Evolutionary conservation across 129 eudicot genomes (phyloP).

Genomic region (Silybum marianum): DNA sequence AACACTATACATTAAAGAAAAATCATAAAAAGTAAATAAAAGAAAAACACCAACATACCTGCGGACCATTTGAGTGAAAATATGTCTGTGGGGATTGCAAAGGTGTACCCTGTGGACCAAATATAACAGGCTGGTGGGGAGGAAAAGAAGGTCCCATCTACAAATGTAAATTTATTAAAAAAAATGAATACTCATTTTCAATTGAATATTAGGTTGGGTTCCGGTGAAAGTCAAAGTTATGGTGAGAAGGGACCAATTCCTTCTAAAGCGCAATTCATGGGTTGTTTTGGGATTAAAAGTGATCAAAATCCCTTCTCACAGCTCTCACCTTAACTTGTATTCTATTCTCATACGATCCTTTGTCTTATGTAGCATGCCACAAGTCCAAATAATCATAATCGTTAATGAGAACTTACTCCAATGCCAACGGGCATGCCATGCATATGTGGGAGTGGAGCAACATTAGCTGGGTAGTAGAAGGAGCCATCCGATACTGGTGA

Average conservation of each 20-base stretch:
- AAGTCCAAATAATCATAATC: not conserved
- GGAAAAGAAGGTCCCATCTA: slow-evolving; percentile 86
- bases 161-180: slow-evolving; percentile 13
- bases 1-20: not conserved
- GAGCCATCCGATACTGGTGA: slow-evolving; percentile 89
- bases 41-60: slow-evolving; percentile 44
- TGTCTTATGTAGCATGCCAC: not conserved
- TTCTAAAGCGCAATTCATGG: too few relatives aligned
- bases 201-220: not conserved
- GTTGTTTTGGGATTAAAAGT: too few relatives aligned
- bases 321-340: too few relatives aligned
- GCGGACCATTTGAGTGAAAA: slow-evolving; percentile 81
- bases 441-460: slow-evolving; percentile 63
- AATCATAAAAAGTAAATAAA: not conserved
- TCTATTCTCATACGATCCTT: too few relatives aligned
- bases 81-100: slow-evolving; percentile 68
- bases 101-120: slow-evolving; percentile 72
- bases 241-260: too few relatives aligned
- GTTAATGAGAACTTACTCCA: slow-evolving; percentile 62
- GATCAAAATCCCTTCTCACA: too few relatives aligned
- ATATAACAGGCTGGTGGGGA: slow-evolving; percentile 68
- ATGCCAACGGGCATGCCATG: slow-evolving; percentile 87
- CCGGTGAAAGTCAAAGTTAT: too few relatives aligned
- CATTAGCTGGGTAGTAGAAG: slow-evolving; percentile 73
- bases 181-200: not conserved